phyloP scores from a whole-genome alignment of 169 alveolate genomes.

The Cardiosporidium cionae region DNA sequence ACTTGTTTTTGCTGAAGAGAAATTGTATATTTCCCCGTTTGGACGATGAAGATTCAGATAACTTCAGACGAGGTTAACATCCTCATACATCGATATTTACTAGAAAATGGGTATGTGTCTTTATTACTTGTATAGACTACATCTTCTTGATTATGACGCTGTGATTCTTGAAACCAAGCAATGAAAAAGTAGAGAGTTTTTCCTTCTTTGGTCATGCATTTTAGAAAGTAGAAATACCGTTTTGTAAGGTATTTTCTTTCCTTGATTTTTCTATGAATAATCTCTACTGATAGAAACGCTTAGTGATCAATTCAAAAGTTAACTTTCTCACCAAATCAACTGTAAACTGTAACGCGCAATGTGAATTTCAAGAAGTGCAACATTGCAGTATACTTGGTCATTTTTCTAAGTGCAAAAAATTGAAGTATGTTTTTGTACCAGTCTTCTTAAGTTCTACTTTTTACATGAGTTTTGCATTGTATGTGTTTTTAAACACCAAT shows the following conservation, averaged over 20 bases:
- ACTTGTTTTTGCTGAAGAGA: too few species aligned
- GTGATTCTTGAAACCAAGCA: too few species aligned
- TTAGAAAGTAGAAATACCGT: too few species aligned
- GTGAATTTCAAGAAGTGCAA: neutral
- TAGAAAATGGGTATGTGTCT: slow-evolving; percentile 73
- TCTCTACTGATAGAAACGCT: neutral
- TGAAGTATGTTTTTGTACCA: neutral
- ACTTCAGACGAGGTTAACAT: slow-evolving; percentile 77
- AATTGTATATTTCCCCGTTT: too few species aligned
- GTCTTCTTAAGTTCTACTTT: too few species aligned
- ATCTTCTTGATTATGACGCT: neutral
- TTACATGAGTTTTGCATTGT: too few species aligned
- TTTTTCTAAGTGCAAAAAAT: neutral
- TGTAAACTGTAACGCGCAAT: neutral
- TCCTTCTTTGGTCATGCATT: too few species aligned
- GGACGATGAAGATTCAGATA: slow-evolving; percentile 72
- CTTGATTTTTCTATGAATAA: neutral
- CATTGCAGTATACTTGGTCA: neutral
- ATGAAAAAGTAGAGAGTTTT: too few species aligned
- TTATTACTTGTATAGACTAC: too few species aligned
- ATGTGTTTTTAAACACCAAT: too few species aligned
- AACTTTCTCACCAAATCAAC: too few species aligned
- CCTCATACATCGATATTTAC: slow-evolving; percentile 67
- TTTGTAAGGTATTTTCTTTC: neutral
- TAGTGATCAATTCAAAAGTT: too few species aligned